Base-by-base conservation (phyloP, 805 yeast genomes). In the Priceomyces medius region DNA sequence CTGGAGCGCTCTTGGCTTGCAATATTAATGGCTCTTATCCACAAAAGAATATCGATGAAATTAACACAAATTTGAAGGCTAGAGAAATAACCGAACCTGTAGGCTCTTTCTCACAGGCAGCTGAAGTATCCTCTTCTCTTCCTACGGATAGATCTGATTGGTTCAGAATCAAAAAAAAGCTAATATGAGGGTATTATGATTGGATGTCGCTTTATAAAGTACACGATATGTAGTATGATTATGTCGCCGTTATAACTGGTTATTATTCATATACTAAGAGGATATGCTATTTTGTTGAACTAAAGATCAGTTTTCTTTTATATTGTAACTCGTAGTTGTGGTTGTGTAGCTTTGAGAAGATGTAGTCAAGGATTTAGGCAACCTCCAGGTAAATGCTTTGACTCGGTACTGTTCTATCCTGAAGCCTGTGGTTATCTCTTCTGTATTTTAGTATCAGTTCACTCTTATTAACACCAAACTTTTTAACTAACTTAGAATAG, bases 401-500 rank as follows among this genome's bases (percentile, higher is more conserved):
- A 19, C 33, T 21, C 2, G 48, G 48, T 8, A 45, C 38, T 18
- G 40, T 50, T 40, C 54, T 34, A 26, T 45, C 42, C 9, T 20
- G 27, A 10, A 35, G 27, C 5, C 35, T 24, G 3, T 47, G 41
- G 4, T 20, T 32, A 3, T 27, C 28, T 31, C 35, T 46, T 31
- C 49, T 26, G 4, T 24, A 27, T 29, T 50, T 51, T 64, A 69
- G 57, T 8, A 71, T 66, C 40, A 52, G 55, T 16, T 63, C 64
- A 14, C 81, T 79, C 17, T 60, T 64, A 7, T 55, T 63, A 31
- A 58, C 61, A 6, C 85, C 85, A 43, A 65, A 67, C 41, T 65
- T 69, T 54, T 79, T 81, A 39, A 73, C 61, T 21, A 84, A 63
- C 54, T 85, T 85, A 33, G 86, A 83, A 57, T 80, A 85, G 55